Evolutionary conservation across 495 filamentous ascomycete species (phyloP), one percentile per base, ranked within the genome.

Genomic region (Chaetomidium leptoderma): DNA sequence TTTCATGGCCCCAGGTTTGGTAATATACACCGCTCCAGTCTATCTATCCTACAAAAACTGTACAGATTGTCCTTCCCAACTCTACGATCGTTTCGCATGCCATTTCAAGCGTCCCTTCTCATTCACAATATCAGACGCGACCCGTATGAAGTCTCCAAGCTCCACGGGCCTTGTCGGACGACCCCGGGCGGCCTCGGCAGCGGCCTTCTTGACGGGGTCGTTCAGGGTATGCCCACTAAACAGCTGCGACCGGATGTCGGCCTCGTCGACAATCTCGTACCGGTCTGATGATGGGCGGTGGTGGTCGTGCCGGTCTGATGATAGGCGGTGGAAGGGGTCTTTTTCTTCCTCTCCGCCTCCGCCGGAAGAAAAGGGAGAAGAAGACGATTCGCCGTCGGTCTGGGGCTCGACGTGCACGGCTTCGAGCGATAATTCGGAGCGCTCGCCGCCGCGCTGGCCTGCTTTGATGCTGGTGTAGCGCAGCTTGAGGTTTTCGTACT

Each of bases 381-480:
- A n/a, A n/a, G n/a, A n/a, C n/a, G n/a, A n/a, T 0, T 27, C 24
- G 14, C 0, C 13, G 24, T 29, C 43, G 45, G 11, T 19, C 24
- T 26, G 19, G 7, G 37, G 11, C 10, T 1, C 44, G 24, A 52
- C 46, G 26, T 27, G 58, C 11, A 60, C 54, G n/a, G 74, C 71
- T 19, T 76, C 70, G 10, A 83, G 66, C 3, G 54, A 67, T 7
- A 83, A 48, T 63, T 82, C 76, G 16, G 71, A 57, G 14, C 73
- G 56, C 10, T 62, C 66, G 5, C 75, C 76, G 11, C 72, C 73
- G 17, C 70, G 66, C 51, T 66, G 69, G 0, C 78, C 78, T 14
- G 61, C 74, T 30, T 81, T 72, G 50, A 77, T 69, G 57, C 61
- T 70, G 0, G 70, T 74, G 69, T 79, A 83, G 0, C 62, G 58